Evolutionary conservation across 129 eudicot species (phyloP), one percentile per base, ranked within the genome.

Genomic region (Arctium lappa): DNA sequence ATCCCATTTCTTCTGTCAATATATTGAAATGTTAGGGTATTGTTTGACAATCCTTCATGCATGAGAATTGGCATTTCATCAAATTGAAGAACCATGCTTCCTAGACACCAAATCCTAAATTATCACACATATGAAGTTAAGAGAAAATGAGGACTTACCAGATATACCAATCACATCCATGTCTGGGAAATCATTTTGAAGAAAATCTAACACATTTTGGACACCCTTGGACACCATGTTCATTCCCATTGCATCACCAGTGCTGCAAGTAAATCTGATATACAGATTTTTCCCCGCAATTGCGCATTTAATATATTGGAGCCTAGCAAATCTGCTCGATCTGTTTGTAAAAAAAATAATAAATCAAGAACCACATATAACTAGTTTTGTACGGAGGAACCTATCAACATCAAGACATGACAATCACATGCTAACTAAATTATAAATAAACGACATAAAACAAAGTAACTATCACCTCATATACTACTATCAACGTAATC

Each of bases 181-280:
- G 81, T 91, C 97, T 7, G 93, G 91, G 48, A 91, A 91, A 80
- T 91, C 93, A 72, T 79, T 86, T 66, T 82, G 89, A 76, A 91
- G 97, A 85, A 88, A 91, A 81, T 91, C 94, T 48, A 92, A 79
- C 62, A 92, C 97, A 48, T 92, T 92, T 74, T 92, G 97, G 53
- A 92, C 97, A 72, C 97, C 97, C 86, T 92, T 92, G 16, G 97
- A 92, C 66, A 92, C 94, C 97, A 92, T 92, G 87, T 92, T 91
- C 97, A 91, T 91, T 70, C 97, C 97, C 97, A 91, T 91, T 22
- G 97, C 97, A 88, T 91, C 97, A 32, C 97, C 97, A 0, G 97
- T 91, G 78, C 97, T 88, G 89, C 97, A 91, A 74, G 88, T 86
- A 85, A 91, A 89, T 89, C 97, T 85, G 34, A 89, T 84, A 80